Evolutionary conservation across 179 eudicot species (phyloP), one percentile per base, ranked within the genome.

Genomic region (Patellifolia procumbens): DNA sequence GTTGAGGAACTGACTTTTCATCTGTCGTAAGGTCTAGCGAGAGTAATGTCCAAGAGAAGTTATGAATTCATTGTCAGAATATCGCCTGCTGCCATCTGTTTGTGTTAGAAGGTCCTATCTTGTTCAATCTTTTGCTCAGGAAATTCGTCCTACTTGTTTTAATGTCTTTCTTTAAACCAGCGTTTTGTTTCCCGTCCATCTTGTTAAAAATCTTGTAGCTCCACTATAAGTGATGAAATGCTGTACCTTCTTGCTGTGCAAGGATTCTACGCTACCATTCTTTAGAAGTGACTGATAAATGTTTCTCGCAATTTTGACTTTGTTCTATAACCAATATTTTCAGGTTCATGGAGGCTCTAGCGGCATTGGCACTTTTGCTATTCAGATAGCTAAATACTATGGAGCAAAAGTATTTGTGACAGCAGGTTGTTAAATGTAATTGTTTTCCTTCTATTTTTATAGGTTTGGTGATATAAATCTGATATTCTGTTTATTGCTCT

Each of bases 261-360:
- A 19, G 43, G 19, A 11, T 32, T 2, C 19, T 56, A 28, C 26
- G 66, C 26, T n/a, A 26, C 39, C 2, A 17, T 45, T 60, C 62
- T 49, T 35, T 68, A 35, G 15, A 43, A 45, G 31, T 72, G 51
- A 35, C 58, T 49, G 64, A n/a, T 48, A 5, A 42, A 16, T n/a
- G n/a, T 10, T 55, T 37, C 51, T 70, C 7, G 17, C 2, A 19
- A 34, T 19, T 75, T 32, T 24, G 48, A 43, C 10, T 74, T 32
- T 46, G 26, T 59, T 61, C 24, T 31, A 59, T 60, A 16, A 56
- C 62, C 37, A 66, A 4, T 24, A 49, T 39, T 59, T 77, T 73
- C 89, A 94, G 98, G 72, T 94, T 75, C 98, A 94, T 80, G 97
- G 98, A 22, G 98, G 96, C 49, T 94, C 98, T 73, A 92, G 98